Base-by-base conservation (phyloP, 2,329 filamentous ascomycete genomes). In the Ceratocystis papillata region DNA sequence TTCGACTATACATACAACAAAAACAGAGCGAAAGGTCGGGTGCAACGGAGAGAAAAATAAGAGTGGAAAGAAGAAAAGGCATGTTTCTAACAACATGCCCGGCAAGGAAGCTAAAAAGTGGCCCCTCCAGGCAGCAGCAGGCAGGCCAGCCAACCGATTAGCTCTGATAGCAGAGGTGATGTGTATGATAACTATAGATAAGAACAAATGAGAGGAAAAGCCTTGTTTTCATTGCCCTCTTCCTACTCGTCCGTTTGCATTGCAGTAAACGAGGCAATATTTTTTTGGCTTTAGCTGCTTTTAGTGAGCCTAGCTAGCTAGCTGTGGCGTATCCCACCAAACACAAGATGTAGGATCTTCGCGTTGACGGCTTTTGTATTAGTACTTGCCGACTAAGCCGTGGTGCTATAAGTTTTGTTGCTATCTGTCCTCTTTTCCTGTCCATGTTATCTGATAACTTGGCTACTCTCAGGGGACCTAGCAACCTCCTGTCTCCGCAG, bases 271-370 rank as follows among this genome's bases (percentile, higher is more conserved):
- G 64, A 60, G 64, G 55, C 25, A 46, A 62, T 44, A 53, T 15
- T 8, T 25, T n/a, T 10, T 22, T 50, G 22, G 48, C 22, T 15
- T 65, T n/a, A 15, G 37, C 37, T 41, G 37, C 10, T 15, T 41
- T 41, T 41, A 15, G 10, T 41, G 37, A 41, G 37, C 12, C 10
- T 41, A 41, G 37, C 10, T 20, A 46, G n/a, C 17, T 28, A 20
- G 44, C 22, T 61, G 64, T 61, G 53, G 57, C 64, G 64, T 37
- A 65, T 50, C 53, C 28, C 48, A 46, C 44, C 41, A 65, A 62
- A 62, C 53, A n/a, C 55, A 44, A 25, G 41, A 8, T 57, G 63
- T n/a, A 30, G 25, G 41, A 50, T 61, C 55, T 12, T 17, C 53
- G 22, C 22, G 25, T 25, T 28, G 53, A 33, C 22, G 53, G 53